Base-by-base conservation (phyloP, 441 rosid species). In the Bocquillonia castaneifolia region DNA sequence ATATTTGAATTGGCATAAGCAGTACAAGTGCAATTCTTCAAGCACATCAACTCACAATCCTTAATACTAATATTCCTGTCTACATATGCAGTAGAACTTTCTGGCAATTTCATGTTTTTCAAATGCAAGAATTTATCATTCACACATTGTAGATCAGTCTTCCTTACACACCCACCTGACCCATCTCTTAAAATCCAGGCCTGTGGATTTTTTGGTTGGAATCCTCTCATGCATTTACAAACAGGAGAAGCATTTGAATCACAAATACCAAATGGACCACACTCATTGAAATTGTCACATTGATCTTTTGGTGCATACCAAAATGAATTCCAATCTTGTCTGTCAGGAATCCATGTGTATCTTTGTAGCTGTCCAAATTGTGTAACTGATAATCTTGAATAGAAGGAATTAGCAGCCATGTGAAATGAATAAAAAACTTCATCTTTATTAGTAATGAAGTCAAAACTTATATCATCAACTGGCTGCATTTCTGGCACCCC, bases 401-500 rank as follows among this genome's bases (percentile, higher is more conserved):
- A 68, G 2, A 86, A 4, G 5, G 72, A 66, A 20, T 47, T 28
- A 29, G 29, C 60, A 5, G 76, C 54, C 5, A 86, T 31, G 10
- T 56, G 28, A 62, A 64, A 91, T 7, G 88, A 80, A 73, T 89
- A 91, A 23, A 67, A 78, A 2, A 83, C 86, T 72, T 84, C 87
- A 0, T 77, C 58, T 40, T 71, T 58, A 63, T 73, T 72, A 0
- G 67, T 31, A 1, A 84, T 62, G 32, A 91, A 91, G 6, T 58
- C 36, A 72, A 89, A 91, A 2, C 36, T 34, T 8, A 91, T 75
- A 57, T 79, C 29, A 59, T 72, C 70, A 0, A 78, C 40, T 5
- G 90, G 82, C 53, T 79, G n/a, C 97, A 89, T 91, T 63, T 91
- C 93, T 31, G 96, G 97, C 32, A 91, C 92, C 26, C 96, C 97